Percentiles rank a stretch among this genome's conserved stretches.
These are phyloP conservation scores for Wickerhamomyces bovis DNA, from an alignment of 805 yeast genomes.

Conservation along the genomic window DNA sequence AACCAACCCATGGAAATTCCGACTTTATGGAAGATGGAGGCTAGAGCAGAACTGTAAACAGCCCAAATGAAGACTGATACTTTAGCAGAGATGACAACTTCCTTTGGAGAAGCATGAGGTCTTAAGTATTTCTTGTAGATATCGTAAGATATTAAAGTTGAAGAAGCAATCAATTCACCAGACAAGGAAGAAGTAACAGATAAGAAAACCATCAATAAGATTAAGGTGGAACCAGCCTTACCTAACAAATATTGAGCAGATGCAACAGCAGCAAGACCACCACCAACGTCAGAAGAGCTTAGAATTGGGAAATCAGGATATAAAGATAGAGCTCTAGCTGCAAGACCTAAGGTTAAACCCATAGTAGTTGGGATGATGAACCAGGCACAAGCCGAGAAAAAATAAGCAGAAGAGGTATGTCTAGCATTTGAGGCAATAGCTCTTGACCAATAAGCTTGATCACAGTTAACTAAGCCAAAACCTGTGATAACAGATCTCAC, in stretches of 20 bases:
- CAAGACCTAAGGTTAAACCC: slow-evolving; percentile 33
- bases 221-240: slow-evolving; percentile 36
- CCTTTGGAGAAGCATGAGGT: slow-evolving; percentile 35
- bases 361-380: slow-evolving; percentile 33
- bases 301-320: slow-evolving; percentile 31
- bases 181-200: slow-evolving; percentile 37
- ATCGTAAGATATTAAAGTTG: slow-evolving; percentile 40
- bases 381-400: slow-evolving; percentile 36
- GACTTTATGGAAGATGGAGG: slow-evolving; percentile 30
- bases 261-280: slow-evolving; percentile 37
- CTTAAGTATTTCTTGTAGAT: slow-evolving; percentile 39
- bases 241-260: slow-evolving; percentile 36
- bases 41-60: slow-evolving; percentile 29
- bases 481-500: slow-evolving; percentile 30
- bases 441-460: slow-evolving; percentile 37
- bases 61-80: slow-evolving; percentile 36
- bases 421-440: slow-evolving; percentile 36
- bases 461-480: slow-evolving; percentile 29
- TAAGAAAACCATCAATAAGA: slow-evolving; percentile 35
- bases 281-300: slow-evolving; percentile 28
- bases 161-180: slow-evolving; percentile 36
- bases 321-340: slow-evolving; percentile 30
- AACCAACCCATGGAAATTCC: slow-evolving; percentile 35
- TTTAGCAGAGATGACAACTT: slow-evolving; percentile 38
- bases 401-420: slow-evolving; percentile 31